A percentile compares a stretch with the other conserved stretches of the same genome.
phyloP scores from a whole-genome alignment of 257 asterid genomes.

The Henckelia pumila region DNA sequence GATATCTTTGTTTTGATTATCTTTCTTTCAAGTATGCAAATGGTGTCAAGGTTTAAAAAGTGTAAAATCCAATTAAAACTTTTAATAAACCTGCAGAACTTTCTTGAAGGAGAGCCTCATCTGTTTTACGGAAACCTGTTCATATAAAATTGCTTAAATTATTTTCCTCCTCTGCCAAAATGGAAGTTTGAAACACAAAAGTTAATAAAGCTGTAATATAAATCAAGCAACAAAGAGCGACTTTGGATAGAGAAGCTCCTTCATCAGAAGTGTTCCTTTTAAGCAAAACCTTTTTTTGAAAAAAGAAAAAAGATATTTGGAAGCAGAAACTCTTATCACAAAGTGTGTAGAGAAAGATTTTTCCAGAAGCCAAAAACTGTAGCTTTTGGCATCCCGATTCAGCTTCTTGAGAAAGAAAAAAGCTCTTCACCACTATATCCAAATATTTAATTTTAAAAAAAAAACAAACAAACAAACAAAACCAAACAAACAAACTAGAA shows the following conservation, averaged over 20 bases:
- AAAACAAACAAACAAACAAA: no score
- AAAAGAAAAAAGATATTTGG: neutral
- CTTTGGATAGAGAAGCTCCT: neutral
- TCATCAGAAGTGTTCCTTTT: neutral
- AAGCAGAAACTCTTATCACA: neutral
- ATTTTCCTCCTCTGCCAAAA: neutral
- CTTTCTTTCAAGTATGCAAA: neutral
- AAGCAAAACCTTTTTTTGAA: neutral
- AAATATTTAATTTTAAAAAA: no score
- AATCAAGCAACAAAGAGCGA: neutral
- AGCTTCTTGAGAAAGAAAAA: neutral
- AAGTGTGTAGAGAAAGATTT: neutral
- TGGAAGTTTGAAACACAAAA: neutral
- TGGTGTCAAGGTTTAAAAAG: slow-evolving; percentile 6
- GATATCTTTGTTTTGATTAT: no score
- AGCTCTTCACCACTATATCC: neutral
- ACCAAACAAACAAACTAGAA: no score
- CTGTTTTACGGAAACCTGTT: slow-evolving; percentile 73
- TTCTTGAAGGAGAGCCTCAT: slow-evolving; percentile 75
- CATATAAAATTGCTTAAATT: neutral
- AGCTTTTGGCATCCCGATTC: neutral
- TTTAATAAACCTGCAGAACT: slow-evolving; percentile 60
- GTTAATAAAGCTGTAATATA: no score
- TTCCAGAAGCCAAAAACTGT: neutral
- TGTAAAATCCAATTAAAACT: slow-evolving; percentile 23